phyloP scores from a whole-genome alignment of 169 alveolate genomes.

The Plasmodium inui region DNA sequence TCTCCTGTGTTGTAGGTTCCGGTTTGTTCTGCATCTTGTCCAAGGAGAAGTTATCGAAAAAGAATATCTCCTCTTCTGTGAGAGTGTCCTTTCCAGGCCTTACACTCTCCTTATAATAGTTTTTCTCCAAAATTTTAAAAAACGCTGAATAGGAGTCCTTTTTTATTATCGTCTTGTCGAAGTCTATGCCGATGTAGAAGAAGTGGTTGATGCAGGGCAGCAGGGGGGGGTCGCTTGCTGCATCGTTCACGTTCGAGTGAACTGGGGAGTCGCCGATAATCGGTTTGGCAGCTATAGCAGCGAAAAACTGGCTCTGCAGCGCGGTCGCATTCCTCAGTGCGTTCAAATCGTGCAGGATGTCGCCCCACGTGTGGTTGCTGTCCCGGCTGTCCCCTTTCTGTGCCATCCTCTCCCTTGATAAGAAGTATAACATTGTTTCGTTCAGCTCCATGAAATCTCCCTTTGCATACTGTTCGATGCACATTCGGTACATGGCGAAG shows the following conservation, averaged over 20 bases:
- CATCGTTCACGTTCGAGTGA: not conserved
- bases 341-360: conserved; percentile 23
- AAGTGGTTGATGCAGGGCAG: conserved; percentile 29
- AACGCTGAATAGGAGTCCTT: conserved; percentile 35
- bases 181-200: conserved; percentile 40
- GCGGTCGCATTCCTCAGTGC: conserved; percentile 4
- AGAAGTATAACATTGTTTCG: conserved; percentile 24
- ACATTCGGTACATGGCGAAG: not conserved
- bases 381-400: not conserved
- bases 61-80: conserved; percentile 28
- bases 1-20: conserved; percentile 12
- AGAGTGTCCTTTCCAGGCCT: not conserved
- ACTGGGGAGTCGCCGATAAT: not conserved
- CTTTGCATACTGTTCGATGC: conserved; percentile 8
- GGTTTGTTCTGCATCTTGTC: conserved; percentile 21
- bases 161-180: conserved; percentile 60
- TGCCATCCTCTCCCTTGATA: conserved; percentile 16
- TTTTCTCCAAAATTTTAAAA: conserved; percentile 7
- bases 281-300: not conserved
- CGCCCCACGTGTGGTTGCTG: not conserved
- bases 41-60: conserved; percentile 17
- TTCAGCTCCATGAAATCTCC: conserved; percentile 32
- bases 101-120: not conserved
- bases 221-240: not conserved
- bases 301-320: conserved; percentile 10